A percentile compares a stretch with the other conserved stretches of the same genome.
These are phyloP conservation scores for Cinnamomum chago DNA, from an alignment of 164 flowering plant species.

Conservation along the genomic window DNA sequence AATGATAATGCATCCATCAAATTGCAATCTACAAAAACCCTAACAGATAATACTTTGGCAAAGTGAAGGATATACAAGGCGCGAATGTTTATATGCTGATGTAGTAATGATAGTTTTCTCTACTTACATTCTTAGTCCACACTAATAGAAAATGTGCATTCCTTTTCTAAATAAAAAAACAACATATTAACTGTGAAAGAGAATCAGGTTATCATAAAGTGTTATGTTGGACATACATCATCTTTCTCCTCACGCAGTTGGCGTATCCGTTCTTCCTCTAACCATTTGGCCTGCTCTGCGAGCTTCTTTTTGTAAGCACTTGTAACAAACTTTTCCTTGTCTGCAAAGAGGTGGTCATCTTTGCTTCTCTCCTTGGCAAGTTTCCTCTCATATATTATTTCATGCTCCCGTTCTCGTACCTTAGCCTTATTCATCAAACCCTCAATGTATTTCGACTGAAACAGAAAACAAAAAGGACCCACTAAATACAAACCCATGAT, in stretches of 20 bases:
- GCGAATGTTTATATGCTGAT: too few species aligned
- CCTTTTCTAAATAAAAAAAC: not conserved
- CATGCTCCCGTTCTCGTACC: conserved; percentile 60
- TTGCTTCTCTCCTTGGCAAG: conserved; percentile 39
- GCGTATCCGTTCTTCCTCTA: conserved; percentile 40
- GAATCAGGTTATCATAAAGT: not conserved
- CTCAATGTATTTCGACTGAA: conserved; percentile 66
- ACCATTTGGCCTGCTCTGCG: conserved; percentile 75
- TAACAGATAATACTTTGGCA: too few species aligned
- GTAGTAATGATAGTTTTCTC: too few species aligned
- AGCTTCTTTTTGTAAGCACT: conserved; percentile 83
- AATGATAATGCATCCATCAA: too few species aligned
- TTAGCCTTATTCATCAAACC: conserved; percentile 54
- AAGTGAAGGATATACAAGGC: too few species aligned
- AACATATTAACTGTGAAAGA: not conserved
- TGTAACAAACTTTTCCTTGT: conserved; percentile 79
- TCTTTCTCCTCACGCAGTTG: conserved; percentile 21
- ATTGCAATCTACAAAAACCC: too few species aligned
- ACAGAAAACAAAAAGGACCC: conserved; percentile 5
- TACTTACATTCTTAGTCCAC: not conserved
- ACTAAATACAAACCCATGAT: not conserved
- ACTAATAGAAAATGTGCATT: not conserved
- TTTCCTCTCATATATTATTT: conserved; percentile 59
- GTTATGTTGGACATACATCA: conserved; percentile 37
- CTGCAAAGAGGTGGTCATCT: conserved; percentile 72